Evolutionary conservation across 805 yeast genomes (phyloP).

Genomic region (Ogataea chonburiensis): DNA sequence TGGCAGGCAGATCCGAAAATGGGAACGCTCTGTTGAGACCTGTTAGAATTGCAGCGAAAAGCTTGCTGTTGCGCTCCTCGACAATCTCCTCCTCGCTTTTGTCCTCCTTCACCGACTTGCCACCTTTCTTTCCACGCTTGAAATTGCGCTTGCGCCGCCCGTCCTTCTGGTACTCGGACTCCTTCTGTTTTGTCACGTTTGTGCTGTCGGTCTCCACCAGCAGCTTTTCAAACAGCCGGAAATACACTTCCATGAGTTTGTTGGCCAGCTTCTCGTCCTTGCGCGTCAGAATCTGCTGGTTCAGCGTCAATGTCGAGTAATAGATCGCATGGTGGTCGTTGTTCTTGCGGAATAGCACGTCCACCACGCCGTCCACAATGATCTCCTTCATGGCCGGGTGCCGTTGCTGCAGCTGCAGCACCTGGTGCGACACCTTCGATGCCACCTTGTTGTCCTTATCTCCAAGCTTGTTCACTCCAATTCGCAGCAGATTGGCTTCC

Average conservation of each 20-base stretch:
- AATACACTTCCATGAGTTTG: conserved; percentile 76
- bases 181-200: conserved; percentile 39
- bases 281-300: conserved; percentile 86
- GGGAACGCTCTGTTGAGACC: conserved; percentile 97
- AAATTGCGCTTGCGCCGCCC: conserved; percentile 69
- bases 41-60: conserved; percentile 87
- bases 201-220: conserved; percentile 64
- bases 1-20: conserved; percentile 71
- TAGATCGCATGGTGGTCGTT: conserved; percentile 87
- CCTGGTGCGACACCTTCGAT: conserved; percentile 79
- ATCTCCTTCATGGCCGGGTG: conserved; percentile 96
- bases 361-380: conserved; percentile 75
- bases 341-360: conserved; percentile 68
- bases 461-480: conserved; percentile 93
- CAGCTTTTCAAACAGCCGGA: conserved; percentile 80
- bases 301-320: conserved; percentile 82
- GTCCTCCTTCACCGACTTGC: conserved; percentile 66
- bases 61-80: conserved; percentile 79
- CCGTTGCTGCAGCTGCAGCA: conserved; percentile 77
- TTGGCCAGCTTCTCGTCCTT: conserved; percentile 82
- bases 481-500: conserved; percentile 82
- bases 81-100: conserved; percentile 62
- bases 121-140: conserved; percentile 87
- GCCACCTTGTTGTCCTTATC: conserved; percentile 89
- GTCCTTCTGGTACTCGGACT: conserved; percentile 51